phyloP scores from a whole-genome alignment of 2,329 filamentous ascomycete genomes.

The Thermochaetoides dissita region DNA sequence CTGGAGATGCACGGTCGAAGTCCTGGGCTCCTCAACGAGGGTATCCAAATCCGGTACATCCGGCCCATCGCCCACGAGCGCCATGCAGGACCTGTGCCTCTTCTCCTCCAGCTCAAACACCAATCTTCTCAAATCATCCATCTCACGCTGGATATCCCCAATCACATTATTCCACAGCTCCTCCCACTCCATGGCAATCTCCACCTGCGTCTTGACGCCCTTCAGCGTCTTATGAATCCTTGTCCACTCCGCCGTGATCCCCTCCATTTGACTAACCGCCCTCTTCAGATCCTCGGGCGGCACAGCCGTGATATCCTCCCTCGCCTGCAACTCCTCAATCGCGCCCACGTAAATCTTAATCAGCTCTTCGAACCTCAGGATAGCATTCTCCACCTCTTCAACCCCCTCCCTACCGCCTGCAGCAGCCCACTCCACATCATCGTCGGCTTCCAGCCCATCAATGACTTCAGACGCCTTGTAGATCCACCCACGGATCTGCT shows the following conservation, averaged over 20 bases:
- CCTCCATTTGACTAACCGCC: constrained; percentile 80
- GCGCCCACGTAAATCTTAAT: constrained; percentile 86
- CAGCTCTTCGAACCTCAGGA: constrained; percentile 71
- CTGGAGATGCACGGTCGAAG: constrained; percentile 20
- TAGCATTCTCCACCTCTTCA: constrained; percentile 58
- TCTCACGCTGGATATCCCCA: constrained; percentile 82
- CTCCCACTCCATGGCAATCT: constrained; percentile 98
- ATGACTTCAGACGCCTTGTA: constrained; percentile 82
- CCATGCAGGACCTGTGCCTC: constrained; percentile 63
- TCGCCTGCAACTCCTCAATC: constrained; percentile 79
- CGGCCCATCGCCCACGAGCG: constrained; percentile 47
- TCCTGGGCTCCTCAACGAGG: constrained; percentile 61
- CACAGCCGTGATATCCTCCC: constrained; percentile 60
- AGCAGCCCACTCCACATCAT: constrained; percentile 96
- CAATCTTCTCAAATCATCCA: constrained; percentile 43
- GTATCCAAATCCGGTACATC: constrained; percentile 86
- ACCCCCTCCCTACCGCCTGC: constrained; percentile 70
- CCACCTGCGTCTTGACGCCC: constrained; percentile 75
- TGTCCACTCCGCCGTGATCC: constrained; percentile 70
- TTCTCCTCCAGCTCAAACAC: constrained; percentile 98
- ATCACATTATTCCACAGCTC: constrained; percentile 90
- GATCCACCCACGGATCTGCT: constrained; percentile 91
- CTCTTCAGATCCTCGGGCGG: constrained; percentile 55
- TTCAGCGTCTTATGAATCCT: constrained; percentile 66
- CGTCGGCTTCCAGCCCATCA: constrained; percentile 77